Conservation (phyloP, 2,329 filamentous ascomycete species). For the Aspergillus sp. region DNA sequence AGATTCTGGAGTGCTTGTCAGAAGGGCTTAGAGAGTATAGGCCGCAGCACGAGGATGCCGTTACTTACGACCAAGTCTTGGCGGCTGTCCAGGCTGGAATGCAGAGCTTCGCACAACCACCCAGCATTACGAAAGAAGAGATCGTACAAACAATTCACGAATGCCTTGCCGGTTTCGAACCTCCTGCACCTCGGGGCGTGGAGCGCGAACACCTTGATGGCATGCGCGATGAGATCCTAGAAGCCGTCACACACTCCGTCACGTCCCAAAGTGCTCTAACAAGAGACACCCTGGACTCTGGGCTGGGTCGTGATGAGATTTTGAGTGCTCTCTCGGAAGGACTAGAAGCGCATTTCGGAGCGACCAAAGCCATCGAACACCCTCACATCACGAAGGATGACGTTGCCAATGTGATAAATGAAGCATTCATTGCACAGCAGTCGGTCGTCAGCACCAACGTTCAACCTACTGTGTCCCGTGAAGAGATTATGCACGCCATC, state of each 20-base stretch:
- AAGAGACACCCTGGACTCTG: constrained; percentile 33
- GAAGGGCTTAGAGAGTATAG: constrained; percentile 79
- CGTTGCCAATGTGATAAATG: constrained; percentile 33
- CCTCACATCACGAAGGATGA: constrained; percentile 33
- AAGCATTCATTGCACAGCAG: constrained; percentile 35
- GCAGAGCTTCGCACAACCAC: constrained; percentile 74
- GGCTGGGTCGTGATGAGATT: constrained; percentile 58
- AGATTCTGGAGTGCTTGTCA: constrained; percentile 81
- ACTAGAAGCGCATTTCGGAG: constrained; percentile 49
- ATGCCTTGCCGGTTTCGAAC: constrained; percentile 76
- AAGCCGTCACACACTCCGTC: constrained; percentile 33
- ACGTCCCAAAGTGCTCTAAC: constrained; percentile 35
- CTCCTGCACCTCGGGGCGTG: constrained; percentile 18
- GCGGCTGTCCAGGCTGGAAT: constrained; percentile 82
- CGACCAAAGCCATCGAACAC: constrained; percentile 58
- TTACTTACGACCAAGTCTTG: constrained; percentile 81
- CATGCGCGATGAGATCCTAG: constrained; percentile 38
- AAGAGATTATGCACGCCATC: constrained; percentile 60
- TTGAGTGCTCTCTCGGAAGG: constrained; percentile 62
- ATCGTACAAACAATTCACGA: constrained; percentile 81
- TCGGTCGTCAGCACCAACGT: constrained; percentile 30
- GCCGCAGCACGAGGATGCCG: constrained; percentile 55
- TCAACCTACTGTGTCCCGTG: constrained; percentile 52
- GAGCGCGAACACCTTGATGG: constrained; percentile 31
- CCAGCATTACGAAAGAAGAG: constrained; percentile 74